These are phyloP conservation scores for Mycena alexandri DNA, from an alignment of 768 basidiomycete genomes.

Conservation along the genomic window DNA sequence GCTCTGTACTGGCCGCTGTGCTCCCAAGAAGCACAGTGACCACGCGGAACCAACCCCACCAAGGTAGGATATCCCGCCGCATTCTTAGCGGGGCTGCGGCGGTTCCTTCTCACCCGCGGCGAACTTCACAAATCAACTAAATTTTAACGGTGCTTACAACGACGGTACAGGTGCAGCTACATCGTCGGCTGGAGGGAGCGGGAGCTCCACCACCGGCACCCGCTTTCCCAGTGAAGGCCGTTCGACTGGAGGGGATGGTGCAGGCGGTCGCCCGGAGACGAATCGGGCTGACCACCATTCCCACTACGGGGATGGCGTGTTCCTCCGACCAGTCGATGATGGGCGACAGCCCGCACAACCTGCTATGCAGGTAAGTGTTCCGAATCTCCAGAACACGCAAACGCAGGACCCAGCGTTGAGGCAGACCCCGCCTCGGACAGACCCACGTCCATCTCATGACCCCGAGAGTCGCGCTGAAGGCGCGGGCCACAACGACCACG, in stretches of 20 bases:
- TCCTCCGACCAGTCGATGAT: slow-evolving; percentile 10
- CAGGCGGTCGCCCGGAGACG: slow-evolving; percentile 5
- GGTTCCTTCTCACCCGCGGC: slow-evolving; percentile 3
- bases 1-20: not conserved
- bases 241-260: slow-evolving; percentile 15
- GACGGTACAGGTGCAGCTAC: not conserved
- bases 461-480: not conserved
- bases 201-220: slow-evolving; percentile 24
- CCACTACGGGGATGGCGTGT: not conserved
- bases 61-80: not conserved
- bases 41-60: not conserved
- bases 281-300: not conserved
- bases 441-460: not conserved
- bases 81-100: not conserved
- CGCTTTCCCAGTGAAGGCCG: slow-evolving; percentile 5
- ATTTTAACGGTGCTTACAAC: not conserved
- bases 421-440: not conserved
- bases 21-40: not conserved
- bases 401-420: not conserved
- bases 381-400: not conserved
- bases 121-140: not conserved
- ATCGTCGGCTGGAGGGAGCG: slow-evolving; percentile 20
- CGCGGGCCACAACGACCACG: too few relatives aligned
- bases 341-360: not conserved
- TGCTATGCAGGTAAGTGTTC: not conserved